Percentiles rank a stretch among this genome's conserved stretches.
Evolutionary conservation across 192 early-diverging fungal species (phyloP).

Genomic region (Coemansia sp.): DNA sequence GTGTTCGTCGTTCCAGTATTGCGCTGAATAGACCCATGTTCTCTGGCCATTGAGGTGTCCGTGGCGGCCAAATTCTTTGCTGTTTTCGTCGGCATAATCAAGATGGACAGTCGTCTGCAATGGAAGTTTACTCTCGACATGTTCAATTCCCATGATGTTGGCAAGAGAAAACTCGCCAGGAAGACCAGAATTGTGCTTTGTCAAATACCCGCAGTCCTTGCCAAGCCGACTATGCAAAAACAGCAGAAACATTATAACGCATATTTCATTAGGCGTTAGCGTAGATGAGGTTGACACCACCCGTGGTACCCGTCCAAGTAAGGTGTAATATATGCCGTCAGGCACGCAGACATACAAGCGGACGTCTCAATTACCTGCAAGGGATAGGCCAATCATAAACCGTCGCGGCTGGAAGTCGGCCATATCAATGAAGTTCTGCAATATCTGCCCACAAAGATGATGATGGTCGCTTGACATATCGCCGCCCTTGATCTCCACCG

Average conservation of each 20-base stretch:
- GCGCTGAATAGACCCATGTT: slow-evolving; percentile 1
- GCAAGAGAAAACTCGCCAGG: not conserved
- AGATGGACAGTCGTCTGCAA: not conserved
- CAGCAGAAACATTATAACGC: not conserved
- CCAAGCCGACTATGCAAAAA: not conserved
- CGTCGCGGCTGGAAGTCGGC: no score
- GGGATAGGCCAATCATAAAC: not conserved
- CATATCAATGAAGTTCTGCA: not conserved
- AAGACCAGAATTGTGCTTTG: not conserved
- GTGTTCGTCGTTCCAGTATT: no score
- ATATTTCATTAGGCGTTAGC: not conserved
- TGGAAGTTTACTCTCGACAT: not conserved
- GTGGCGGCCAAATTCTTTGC: not conserved
- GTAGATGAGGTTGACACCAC: not conserved
- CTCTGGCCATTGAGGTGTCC: not conserved
- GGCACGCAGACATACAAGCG: not conserved
- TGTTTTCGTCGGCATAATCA: not conserved
- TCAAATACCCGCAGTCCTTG: not conserved
- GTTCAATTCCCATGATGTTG: not conserved
- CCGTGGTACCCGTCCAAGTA: not conserved
- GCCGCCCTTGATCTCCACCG: no score
- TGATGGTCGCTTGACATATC: no score
- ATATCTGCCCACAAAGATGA: no score
- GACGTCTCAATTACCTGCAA: not conserved
- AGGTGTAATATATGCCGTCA: not conserved